Percentiles rank a stretch among this genome's conserved stretches.
Conservation (phyloP, 768 basidiomycete species). For the Pulveroboletus sp. region DNA sequence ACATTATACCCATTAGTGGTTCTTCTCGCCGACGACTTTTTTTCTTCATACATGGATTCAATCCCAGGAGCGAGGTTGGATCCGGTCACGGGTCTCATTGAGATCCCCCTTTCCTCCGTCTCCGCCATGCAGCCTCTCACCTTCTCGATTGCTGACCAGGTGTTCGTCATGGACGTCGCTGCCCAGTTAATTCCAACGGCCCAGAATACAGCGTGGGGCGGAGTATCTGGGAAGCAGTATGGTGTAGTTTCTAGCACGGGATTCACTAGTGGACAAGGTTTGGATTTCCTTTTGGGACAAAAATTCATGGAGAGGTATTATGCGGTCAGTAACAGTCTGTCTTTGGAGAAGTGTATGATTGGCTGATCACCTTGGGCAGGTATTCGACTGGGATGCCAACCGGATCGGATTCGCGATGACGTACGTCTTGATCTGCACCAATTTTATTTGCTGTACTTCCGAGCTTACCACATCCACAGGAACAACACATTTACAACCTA, state of each 20-base stretch:
- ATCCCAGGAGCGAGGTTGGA: slow-evolving; percentile 14
- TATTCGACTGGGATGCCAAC: slow-evolving; percentile 18
- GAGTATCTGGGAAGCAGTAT: slow-evolving; percentile 7
- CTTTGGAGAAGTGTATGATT: background rate
- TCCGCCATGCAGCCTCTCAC: slow-evolving; percentile 11
- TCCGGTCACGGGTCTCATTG: slow-evolving; percentile 6
- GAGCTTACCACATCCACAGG: slow-evolving; percentile 3
- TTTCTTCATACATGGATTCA: slow-evolving; percentile 10
- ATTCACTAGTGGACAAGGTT: background rate
- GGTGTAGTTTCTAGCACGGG: slow-evolving; percentile 3
- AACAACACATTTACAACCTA: slow-evolving; percentile 17
- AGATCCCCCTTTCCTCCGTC: slow-evolving; percentile 16
- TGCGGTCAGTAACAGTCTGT: slow-evolving; percentile 1
- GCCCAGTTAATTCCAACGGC: slow-evolving; percentile 16
- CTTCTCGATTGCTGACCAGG: slow-evolving; percentile 8
- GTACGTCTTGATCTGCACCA: slow-evolving; percentile 9
- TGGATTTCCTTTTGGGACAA: background rate
- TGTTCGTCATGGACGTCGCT: slow-evolving; percentile 16
- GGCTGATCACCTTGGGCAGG: slow-evolving; percentile 1
- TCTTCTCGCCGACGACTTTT: slow-evolving; percentile 20
- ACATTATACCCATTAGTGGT: slow-evolving; percentile 7
- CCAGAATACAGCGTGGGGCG: slow-evolving; percentile 15
- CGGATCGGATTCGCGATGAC: slow-evolving; percentile 22
- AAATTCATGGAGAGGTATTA: slow-evolving; percentile 1
- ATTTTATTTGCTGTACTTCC: background rate